These are phyloP conservation scores for Tephrocybe sp. DNA, from an alignment of 768 basidiomycete species.

Conservation along the genomic window DNA sequence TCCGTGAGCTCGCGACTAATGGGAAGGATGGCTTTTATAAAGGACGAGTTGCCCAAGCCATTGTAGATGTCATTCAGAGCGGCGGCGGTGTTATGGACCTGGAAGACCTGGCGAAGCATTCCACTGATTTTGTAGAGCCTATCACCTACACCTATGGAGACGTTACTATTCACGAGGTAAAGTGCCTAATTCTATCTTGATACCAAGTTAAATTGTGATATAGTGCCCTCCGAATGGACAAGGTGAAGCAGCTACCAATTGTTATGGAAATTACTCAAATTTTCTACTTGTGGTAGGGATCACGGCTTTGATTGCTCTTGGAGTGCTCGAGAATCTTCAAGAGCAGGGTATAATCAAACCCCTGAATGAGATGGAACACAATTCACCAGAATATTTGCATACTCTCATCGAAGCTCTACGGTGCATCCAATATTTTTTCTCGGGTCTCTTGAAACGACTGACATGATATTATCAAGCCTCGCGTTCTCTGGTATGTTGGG, in stretches of 20 bases:
- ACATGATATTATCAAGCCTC: conserved; percentile 35
- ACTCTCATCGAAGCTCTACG: conserved; percentile 82
- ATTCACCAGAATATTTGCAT: conserved; percentile 88
- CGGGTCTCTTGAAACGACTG: neutral
- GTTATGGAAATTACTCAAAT: neutral
- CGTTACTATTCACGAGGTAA: conserved; percentile 89
- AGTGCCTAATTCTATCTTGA: neutral
- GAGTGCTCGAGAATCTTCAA: conserved; percentile 88
- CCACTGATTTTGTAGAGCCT: conserved; percentile 80
- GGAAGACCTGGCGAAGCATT: conserved; percentile 86
- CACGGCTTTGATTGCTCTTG: conserved; percentile 89
- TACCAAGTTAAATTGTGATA: conserved; percentile 2
- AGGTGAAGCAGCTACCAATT: conserved; percentile 41
- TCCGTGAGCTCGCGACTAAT: conserved; percentile 73
- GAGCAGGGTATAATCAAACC: conserved; percentile 67
- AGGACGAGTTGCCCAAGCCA: conserved; percentile 85
- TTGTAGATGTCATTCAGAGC: conserved; percentile 81
- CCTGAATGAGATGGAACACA: conserved; percentile 82
- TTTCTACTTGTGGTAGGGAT: conserved; percentile 49
- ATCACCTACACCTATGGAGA: conserved; percentile 89
- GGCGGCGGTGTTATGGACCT: conserved; percentile 93
- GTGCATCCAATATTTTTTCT: conserved; percentile 35
- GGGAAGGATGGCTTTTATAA: conserved; percentile 95
- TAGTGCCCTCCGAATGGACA: conserved; percentile 95
- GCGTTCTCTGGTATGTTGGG: conserved; percentile 67